phyloP scores from a whole-genome alignment of 306 rosid species.

The Styphnolobium japonicum region DNA sequence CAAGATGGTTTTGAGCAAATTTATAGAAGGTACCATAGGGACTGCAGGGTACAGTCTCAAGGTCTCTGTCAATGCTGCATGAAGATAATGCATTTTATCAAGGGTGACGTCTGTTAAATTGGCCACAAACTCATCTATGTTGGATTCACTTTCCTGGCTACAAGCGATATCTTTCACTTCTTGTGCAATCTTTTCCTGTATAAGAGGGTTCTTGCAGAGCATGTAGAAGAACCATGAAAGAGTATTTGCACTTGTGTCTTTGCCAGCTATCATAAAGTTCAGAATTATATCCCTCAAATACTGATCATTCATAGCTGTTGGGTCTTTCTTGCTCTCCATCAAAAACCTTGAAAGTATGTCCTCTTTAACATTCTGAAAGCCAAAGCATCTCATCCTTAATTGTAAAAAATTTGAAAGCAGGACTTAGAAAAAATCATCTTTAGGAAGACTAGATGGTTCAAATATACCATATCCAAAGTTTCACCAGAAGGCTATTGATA shows the following conservation, averaged over 20 bases:
- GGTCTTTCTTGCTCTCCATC: constrained; percentile 61
- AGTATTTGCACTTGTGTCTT: constrained; percentile 69
- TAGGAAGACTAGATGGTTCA: neutral
- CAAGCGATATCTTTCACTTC: constrained; percentile 58
- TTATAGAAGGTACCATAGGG: constrained; percentile 41
- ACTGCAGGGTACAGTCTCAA: constrained; percentile 77
- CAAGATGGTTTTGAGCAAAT: neutral
- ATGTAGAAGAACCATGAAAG: constrained; percentile 83
- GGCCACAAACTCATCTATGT: constrained; percentile 40
- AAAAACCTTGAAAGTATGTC: constrained; percentile 83
- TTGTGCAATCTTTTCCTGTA: constrained; percentile 66
- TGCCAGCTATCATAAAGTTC: constrained; percentile 74
- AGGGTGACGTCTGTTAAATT: constrained; percentile 52
- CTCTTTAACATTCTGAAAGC: constrained; percentile 52
- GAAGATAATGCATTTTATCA: constrained; percentile 81
- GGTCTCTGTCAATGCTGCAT: constrained; percentile 77
- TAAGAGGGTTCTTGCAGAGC: constrained; percentile 71
- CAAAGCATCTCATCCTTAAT: neutral
- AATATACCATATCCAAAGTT: neutral
- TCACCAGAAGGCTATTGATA: neutral
- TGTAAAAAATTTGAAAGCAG: neutral
- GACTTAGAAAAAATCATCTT: neutral
- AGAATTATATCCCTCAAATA: constrained; percentile 69
- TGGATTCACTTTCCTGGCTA: constrained; percentile 28
- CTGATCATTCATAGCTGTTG: constrained; percentile 51